Evolutionary conservation across 2,329 filamentous ascomycete genomes (phyloP).

Genomic region (Beauveria pseudobassiana): DNA sequence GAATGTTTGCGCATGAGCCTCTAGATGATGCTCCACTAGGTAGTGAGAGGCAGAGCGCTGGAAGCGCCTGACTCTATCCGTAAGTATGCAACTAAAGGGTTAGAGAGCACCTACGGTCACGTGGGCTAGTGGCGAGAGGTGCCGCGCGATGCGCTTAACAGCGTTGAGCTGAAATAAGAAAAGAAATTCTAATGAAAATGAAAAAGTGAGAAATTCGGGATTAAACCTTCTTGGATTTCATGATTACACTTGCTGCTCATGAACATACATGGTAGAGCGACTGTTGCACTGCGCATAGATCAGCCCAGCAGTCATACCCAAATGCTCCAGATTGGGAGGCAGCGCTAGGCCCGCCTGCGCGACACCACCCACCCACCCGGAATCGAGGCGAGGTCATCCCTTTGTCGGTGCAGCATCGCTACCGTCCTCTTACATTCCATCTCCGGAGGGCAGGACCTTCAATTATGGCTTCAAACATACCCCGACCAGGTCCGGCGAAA

Average conservation of each 20-base stretch:
- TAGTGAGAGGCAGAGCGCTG: not conserved
- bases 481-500: conserved; percentile 85
- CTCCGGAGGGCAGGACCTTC: conserved; percentile 20
- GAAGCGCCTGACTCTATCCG: not conserved
- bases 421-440: conserved; percentile 12
- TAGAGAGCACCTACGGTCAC: not conserved
- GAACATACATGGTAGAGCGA: not conserved
- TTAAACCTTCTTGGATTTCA: not conserved
- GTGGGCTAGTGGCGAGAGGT: not conserved
- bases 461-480: conserved; percentile 47
- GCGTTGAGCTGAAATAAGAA: not conserved
- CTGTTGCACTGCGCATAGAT: not conserved
- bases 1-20: not conserved
- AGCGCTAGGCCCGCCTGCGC: conserved; percentile 7
- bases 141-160: not conserved
- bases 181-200: not conserved
- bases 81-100: conserved; percentile 11
- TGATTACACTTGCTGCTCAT: not conserved
- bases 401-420: conserved; percentile 3
- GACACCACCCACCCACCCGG: conserved; percentile 3
- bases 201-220: too few relatives aligned
- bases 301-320: not conserved
- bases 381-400: conserved; percentile 9
- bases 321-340: not conserved
- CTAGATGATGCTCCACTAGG: not conserved